Percentiles rank a stretch among this genome's conserved stretches.
These are phyloP conservation scores for Salicornia ramosissima DNA, from an alignment of 148 eudicot species.

Conservation along the genomic window DNA sequence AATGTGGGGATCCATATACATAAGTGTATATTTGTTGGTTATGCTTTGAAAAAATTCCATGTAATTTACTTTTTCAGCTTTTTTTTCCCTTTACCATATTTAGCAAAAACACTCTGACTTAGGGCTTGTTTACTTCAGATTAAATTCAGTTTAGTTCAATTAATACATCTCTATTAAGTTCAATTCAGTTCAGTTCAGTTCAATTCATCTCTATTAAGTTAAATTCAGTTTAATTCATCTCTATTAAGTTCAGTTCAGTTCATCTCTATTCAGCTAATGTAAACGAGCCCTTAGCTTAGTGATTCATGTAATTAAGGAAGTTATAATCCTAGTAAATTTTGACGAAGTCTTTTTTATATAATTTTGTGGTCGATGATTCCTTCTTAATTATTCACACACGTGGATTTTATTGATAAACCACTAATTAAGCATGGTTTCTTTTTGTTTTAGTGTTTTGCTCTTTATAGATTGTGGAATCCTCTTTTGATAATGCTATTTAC, in stretches of 20 bases:
- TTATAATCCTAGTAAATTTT: conserved; percentile 5
- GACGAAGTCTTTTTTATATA: neutral
- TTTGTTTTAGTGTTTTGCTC: neutral
- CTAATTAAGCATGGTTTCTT: neutral
- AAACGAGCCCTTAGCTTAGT: too few species aligned
- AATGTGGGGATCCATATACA: conserved; percentile 11
- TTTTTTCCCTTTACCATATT: neutral
- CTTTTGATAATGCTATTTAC: too few species aligned
- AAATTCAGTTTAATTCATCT: too few species aligned
- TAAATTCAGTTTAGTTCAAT: too few species aligned
- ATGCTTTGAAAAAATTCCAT: conserved; percentile 21
- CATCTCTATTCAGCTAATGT: too few species aligned
- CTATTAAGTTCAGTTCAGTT: too few species aligned
- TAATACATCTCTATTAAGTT: too few species aligned
- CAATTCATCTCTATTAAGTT: too few species aligned
- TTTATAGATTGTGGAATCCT: neutral
- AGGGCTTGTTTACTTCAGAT: too few species aligned
- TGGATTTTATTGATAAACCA: conserved; percentile 20
- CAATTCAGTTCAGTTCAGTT: too few species aligned
- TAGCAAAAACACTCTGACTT: conserved; percentile 1
- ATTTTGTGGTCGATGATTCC: conserved; percentile 4
- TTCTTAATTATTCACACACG: conserved; percentile 16
- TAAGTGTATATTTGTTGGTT: conserved; percentile 7
- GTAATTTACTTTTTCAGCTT: neutral
- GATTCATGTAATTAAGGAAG: neutral